phyloP scores from a whole-genome alignment of 2,329 filamentous ascomycete genomes.

The Cercospora canescens region DNA sequence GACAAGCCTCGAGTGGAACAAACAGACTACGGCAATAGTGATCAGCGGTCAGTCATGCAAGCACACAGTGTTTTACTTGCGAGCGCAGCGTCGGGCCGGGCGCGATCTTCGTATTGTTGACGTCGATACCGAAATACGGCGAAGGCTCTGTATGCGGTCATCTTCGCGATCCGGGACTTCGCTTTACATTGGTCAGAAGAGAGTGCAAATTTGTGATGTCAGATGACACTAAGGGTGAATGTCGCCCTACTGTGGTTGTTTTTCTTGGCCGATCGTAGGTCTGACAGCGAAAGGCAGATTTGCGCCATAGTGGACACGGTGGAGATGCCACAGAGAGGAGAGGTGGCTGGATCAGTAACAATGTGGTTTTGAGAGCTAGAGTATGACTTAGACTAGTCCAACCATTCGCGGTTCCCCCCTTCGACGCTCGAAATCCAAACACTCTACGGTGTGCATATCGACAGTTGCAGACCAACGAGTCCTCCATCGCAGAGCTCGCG shows the following conservation, averaged over 20 bases:
- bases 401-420: background rate
- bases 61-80: background rate
- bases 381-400: background rate
- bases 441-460: background rate
- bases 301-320: slow-evolving; percentile 1
- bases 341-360: background rate
- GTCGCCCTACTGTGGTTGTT: slow-evolving; percentile 5
- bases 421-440: background rate
- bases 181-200: background rate
- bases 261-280: background rate
- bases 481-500: background rate
- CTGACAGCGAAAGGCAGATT: background rate
- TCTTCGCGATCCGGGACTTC: background rate
- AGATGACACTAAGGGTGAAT: background rate
- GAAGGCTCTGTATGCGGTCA: background rate
- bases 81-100: background rate
- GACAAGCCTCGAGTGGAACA: background rate
- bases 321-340: background rate
- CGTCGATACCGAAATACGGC: background rate
- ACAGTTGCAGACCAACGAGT: background rate
- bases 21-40: background rate
- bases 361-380: background rate
- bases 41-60: background rate
- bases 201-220: slow-evolving; percentile 1
- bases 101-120: background rate